Evolutionary conservation across 192 early-diverging fungal genomes (phyloP), one percentile per base, ranked within the genome.

Genomic region (Podila epigama): DNA sequence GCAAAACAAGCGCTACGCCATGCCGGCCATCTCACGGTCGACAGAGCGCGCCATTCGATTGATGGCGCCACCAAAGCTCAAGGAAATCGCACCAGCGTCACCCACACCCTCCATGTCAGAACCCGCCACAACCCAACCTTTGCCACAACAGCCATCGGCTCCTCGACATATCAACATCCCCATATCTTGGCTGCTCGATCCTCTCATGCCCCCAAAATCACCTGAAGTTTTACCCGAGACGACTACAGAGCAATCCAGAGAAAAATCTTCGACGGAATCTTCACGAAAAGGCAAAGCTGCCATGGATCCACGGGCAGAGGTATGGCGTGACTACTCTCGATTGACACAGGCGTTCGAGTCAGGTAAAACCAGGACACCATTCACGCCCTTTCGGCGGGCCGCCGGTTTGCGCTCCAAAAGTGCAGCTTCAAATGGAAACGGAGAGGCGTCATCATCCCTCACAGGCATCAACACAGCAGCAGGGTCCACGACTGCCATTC

Each of bases 11-110:
- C 64, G 65, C 2, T 75, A 75, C 25, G 64, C 72, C 27, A 75
- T 75, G 65, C 72, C 72, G n/a, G 72, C 65, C 9, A 75, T 75
- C 35, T 75, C 72, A 16, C 52, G 56, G 22, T 58, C 72, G 5
- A 75, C 72, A 27, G 72, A 75, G 22, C 58, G 72, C 33, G 68
- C 67, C 32, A 75, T 75, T 25, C 61, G 44, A 39, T 59, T 75
- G 6, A 39, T 75, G 60, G 72, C 72, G 25, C 65, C 72, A 7
- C 72, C 72, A 8, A 61, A 51, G 29, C 60, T 40, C n/a, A 63
- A 33, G 40, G 60, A 62, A 15, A 75, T 75, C 31, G 16, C 60
- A 7, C 52, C 48, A 42, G 8, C 65, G 6, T 34, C 35, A 4
- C 27, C 50, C 32, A 39, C 37, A 7, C 48, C 51, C 32, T 7